phyloP scores from a whole-genome alignment of 164 flowering plant species.

The Chloranthus sessilifolius region DNA sequence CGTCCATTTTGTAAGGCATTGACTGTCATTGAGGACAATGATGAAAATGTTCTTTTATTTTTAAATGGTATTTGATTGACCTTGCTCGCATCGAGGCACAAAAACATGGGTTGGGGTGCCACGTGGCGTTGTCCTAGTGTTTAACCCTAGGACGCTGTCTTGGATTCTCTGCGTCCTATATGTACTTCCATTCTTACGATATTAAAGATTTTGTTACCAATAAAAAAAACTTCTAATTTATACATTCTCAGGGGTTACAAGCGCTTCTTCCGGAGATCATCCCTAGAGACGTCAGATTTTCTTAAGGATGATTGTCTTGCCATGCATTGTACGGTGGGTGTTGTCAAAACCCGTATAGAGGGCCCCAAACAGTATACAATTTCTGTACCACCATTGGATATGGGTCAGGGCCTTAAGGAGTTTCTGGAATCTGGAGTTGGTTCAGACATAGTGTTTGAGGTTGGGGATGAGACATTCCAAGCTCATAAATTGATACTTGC shows the following conservation, averaged over 20 bases:
- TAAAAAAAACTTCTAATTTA: too few relatives aligned
- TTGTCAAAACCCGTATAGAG: slow-evolving; percentile 71
- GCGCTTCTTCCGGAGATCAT: slow-evolving; percentile 66
- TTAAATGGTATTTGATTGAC: too few relatives aligned
- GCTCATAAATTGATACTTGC: slow-evolving; percentile 93
- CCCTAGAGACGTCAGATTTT: slow-evolving; percentile 67
- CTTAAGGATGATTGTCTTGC: slow-evolving; percentile 81
- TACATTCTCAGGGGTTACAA: slow-evolving; percentile 73
- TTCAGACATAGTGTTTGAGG: slow-evolving; percentile 63
- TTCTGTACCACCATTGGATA: slow-evolving; percentile 59
- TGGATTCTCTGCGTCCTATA: too few relatives aligned
- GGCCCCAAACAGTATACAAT: slow-evolving; percentile 51
- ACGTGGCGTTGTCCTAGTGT: too few relatives aligned
- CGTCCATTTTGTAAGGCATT: too few relatives aligned
- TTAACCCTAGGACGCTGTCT: too few relatives aligned
- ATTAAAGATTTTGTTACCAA: too few relatives aligned
- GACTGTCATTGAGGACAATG: too few relatives aligned
- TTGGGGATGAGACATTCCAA: slow-evolving; percentile 65
- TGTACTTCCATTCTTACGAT: too few relatives aligned
- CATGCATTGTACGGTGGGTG: slow-evolving; percentile 87
- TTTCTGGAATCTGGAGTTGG: slow-evolving; percentile 65
- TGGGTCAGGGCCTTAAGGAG: slow-evolving; percentile 56
- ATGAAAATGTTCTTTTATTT: too few relatives aligned
- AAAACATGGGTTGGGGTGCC: too few relatives aligned
- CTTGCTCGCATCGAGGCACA: too few relatives aligned